These are phyloP conservation scores for Didymellaceae sp. DNA, from an alignment of 2,329 filamentous ascomycete genomes.

Conservation along the genomic window DNA sequence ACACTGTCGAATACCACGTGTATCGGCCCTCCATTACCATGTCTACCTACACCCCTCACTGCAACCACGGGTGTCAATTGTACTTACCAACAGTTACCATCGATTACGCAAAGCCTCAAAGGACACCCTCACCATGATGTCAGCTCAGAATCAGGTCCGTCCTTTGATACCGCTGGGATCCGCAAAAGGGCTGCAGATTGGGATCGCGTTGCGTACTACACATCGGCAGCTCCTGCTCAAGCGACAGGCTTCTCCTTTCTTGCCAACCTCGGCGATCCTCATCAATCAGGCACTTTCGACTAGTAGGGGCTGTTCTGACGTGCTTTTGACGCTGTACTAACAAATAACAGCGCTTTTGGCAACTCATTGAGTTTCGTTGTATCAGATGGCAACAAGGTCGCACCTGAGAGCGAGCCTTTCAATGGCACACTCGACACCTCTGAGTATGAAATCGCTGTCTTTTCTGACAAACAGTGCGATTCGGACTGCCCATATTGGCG, in stretches of 20 bases:
- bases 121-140: background rate
- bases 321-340: slow-evolving; percentile 7
- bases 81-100: background rate
- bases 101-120: background rate
- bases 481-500: slow-evolving; percentile 57
- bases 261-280: slow-evolving; percentile 62
- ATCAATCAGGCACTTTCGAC: slow-evolving; percentile 63
- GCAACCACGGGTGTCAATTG: slow-evolving; percentile 1
- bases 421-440: slow-evolving; percentile 51
- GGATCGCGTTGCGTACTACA: slow-evolving; percentile 57
- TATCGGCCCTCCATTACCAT: slow-evolving; percentile 14
- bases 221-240: slow-evolving; percentile 47
- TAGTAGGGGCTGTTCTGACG: slow-evolving; percentile 39
- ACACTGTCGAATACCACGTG: slow-evolving; percentile 11
- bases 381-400: slow-evolving; percentile 54
- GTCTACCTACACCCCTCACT: slow-evolving; percentile 14
- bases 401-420: slow-evolving; percentile 58
- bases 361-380: slow-evolving; percentile 64
- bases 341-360: slow-evolving; percentile 55
- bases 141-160: background rate
- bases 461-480: slow-evolving; percentile 53
- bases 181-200: slow-evolving; percentile 39
- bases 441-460: slow-evolving; percentile 44
- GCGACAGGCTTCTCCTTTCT: slow-evolving; percentile 64
- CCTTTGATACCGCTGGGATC: background rate